phyloP scores from a whole-genome alignment of 495 filamentous ascomycete species.

The Bombardia bombarda region DNA sequence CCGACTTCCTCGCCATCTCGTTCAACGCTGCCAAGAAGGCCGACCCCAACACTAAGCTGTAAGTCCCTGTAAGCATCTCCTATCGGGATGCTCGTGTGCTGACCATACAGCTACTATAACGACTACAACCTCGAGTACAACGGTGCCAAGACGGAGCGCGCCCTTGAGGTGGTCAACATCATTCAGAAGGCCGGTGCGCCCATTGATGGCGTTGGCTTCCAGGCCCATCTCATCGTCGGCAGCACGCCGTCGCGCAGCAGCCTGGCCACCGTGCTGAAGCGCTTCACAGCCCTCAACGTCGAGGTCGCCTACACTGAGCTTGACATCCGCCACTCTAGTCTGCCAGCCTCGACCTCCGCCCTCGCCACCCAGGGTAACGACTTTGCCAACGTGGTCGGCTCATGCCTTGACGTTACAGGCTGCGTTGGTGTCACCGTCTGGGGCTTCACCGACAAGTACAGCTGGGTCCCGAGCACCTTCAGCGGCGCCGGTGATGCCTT shows the following conservation, averaged over 20 bases:
- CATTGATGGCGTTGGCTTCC: constrained; percentile 54
- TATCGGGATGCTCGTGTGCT: neutral
- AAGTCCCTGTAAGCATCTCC: neutral
- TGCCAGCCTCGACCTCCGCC: constrained; percentile 28
- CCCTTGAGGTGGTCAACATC: constrained; percentile 38
- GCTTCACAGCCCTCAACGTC: constrained; percentile 39
- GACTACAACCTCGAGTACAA: constrained; percentile 57
- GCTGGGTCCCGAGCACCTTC: constrained; percentile 43
- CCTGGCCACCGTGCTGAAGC: constrained; percentile 29
- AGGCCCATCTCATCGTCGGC: constrained; percentile 52
- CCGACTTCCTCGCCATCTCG: constrained; percentile 38
- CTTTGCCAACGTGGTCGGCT: constrained; percentile 44
- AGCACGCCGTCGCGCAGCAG: constrained; percentile 32
- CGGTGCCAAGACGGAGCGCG: constrained; percentile 39
- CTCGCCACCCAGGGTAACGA: constrained; percentile 46
- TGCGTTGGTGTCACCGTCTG: constrained; percentile 61
- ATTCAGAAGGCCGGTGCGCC: constrained; percentile 40
- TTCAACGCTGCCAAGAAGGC: constrained; percentile 36
- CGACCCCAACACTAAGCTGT: constrained; percentile 28
- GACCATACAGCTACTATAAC: constrained; percentile 55
- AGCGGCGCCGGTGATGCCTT: constrained; percentile 45
- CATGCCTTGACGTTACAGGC: constrained; percentile 43
- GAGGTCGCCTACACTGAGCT: constrained; percentile 59
- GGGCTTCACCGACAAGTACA: constrained; percentile 56
- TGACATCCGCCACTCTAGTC: constrained; percentile 44